Conservation (phyloP, 495 filamentous ascomycete species). For the Aspergillus homomorphus region DNA sequence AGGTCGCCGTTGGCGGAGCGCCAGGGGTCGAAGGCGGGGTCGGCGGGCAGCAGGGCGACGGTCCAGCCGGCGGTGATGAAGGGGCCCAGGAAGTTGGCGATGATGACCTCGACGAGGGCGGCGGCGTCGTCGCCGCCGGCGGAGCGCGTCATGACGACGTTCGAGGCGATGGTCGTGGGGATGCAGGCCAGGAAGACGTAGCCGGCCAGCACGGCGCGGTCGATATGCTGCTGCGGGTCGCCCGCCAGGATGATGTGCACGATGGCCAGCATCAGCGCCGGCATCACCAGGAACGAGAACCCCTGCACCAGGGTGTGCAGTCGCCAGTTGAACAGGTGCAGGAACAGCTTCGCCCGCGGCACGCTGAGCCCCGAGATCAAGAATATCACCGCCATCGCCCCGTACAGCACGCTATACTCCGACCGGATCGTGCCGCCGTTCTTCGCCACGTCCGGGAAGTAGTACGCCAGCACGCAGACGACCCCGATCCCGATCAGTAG, state of each 20-base stretch:
- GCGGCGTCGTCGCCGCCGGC: conserved; percentile 55
- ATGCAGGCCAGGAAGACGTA: conserved; percentile 55
- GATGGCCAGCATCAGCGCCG: conserved; percentile 42
- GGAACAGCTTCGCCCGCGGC: conserved; percentile 48
- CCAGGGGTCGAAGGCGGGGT: conserved; percentile 43
- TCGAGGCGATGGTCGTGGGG: conserved; percentile 57
- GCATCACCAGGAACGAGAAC: conserved; percentile 51
- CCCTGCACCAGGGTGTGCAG: conserved; percentile 51
- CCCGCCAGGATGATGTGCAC: conserved; percentile 47
- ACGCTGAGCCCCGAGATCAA: conserved; percentile 54
- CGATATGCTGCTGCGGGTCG: conserved; percentile 38
- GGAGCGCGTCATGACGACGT: conserved; percentile 55
- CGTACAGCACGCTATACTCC: conserved; percentile 54
- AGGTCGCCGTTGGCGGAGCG: conserved; percentile 43
- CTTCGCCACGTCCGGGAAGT: conserved; percentile 52
- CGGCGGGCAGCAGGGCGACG: conserved; percentile 44
- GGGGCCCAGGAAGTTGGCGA: conserved; percentile 53
- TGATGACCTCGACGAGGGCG: conserved; percentile 51
- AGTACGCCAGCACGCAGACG: conserved; percentile 49
- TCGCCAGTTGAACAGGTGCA: conserved; percentile 50
- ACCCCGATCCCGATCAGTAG: conserved; percentile 54
- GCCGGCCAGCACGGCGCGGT: conserved; percentile 50
- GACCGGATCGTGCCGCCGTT: conserved; percentile 51
- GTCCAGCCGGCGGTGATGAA: conserved; percentile 53
- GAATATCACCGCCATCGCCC: conserved; percentile 52